A percentile compares a stretch with the other conserved stretches of the same genome.
Conservation (phyloP, 495 filamentous ascomycete genomes). For the Penicillium goetzii region DNA sequence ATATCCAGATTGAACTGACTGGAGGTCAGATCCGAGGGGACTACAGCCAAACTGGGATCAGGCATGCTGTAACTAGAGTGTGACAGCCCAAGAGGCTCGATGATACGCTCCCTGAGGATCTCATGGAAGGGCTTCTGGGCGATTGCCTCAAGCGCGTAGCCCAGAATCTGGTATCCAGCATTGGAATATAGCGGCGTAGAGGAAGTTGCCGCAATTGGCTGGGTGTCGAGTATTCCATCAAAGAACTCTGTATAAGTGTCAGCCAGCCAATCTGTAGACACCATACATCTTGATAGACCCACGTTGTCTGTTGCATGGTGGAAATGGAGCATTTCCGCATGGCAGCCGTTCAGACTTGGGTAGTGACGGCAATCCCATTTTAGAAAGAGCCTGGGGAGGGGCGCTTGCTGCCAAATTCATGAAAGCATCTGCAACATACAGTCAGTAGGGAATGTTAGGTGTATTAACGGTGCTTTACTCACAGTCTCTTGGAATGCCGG, state of each 20-base stretch:
- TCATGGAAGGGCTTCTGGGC: slow-evolving; percentile 9
- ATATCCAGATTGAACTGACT: slow-evolving; percentile 40
- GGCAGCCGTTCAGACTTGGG: slow-evolving; percentile 12
- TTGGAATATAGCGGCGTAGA: slow-evolving; percentile 61
- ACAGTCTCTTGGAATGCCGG: slow-evolving; percentile 51
- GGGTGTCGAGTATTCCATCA: slow-evolving; percentile 46
- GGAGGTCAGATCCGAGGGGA: slow-evolving; percentile 40
- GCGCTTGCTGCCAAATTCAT: slow-evolving; percentile 13
- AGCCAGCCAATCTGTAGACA: background rate
- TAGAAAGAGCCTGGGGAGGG: slow-evolving; percentile 13
- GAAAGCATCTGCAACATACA: slow-evolving; percentile 22
- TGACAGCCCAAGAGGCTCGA: slow-evolving; percentile 44
- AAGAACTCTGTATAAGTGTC: slow-evolving; percentile 50
- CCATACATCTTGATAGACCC: background rate
- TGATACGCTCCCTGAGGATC: slow-evolving; percentile 30
- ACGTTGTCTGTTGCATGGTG: slow-evolving; percentile 28
- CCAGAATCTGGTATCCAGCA: slow-evolving; percentile 57
- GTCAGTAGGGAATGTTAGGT: background rate
- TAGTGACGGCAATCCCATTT: slow-evolving; percentile 38
- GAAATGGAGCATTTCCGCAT: slow-evolving; percentile 16
- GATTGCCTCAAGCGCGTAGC: slow-evolving; percentile 53
- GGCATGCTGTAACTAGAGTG: slow-evolving; percentile 38
- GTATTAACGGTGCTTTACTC: slow-evolving; percentile 8
- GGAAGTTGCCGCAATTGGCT: slow-evolving; percentile 52
- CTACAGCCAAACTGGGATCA: slow-evolving; percentile 31